Conservation (phyloP, 164 flowering plant genomes). For the Dillenia suffruticosa region DNA sequence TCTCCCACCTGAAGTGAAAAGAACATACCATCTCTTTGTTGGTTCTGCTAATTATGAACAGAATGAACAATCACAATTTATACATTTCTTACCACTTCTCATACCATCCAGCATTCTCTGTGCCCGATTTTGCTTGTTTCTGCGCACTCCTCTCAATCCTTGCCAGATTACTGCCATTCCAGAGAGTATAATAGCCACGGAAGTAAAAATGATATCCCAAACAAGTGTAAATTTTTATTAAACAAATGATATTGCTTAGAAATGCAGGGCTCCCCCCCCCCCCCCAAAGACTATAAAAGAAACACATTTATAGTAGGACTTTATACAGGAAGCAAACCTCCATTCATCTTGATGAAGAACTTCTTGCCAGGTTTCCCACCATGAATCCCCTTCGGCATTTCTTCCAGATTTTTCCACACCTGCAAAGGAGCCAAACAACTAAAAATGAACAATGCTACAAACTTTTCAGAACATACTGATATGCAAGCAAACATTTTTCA, state of each 20-base stretch:
- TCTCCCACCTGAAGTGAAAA: constrained; percentile 77
- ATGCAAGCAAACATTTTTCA: too few relatives aligned
- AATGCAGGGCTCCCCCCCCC: background rate
- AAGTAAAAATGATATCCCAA: background rate
- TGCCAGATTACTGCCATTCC: constrained; percentile 69
- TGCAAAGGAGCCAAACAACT: constrained; percentile 15
- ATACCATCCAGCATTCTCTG: constrained; percentile 95
- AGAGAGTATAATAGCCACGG: constrained; percentile 1
- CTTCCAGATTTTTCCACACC: constrained; percentile 97
- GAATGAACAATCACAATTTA: background rate
- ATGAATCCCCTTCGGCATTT: constrained; percentile 95
- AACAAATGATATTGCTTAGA: too few relatives aligned
- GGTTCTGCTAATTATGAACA: background rate
- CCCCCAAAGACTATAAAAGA: background rate
- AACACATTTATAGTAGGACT: background rate
- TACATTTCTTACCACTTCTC: constrained; percentile 71
- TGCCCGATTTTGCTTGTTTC: constrained; percentile 96
- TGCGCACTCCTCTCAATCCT: constrained; percentile 96
- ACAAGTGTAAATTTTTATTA: background rate
- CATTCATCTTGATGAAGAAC: constrained; percentile 95
- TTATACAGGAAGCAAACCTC: constrained; percentile 47
- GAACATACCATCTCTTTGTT: background rate
- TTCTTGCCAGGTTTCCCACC: constrained; percentile 99
- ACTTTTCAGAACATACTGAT: too few relatives aligned
- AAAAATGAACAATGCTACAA: background rate